Evolutionary conservation across 2,329 filamentous ascomycete species (phyloP).

Genomic region (Hypoxylon sp.): DNA sequence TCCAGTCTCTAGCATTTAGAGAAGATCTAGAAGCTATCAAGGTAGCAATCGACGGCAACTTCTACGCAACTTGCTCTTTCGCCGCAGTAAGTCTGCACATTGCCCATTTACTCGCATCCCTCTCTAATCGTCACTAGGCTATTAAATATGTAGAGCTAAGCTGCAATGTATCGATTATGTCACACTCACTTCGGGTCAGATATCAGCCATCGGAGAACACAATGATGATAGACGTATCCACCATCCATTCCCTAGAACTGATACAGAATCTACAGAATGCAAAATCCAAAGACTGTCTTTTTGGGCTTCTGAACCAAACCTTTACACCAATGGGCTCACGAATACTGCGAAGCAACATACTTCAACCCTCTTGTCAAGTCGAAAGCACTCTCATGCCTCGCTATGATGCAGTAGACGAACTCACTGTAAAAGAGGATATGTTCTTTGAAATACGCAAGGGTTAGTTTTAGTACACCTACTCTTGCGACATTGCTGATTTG

Average conservation of each 20-base stretch:
- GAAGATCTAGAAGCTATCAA: conserved; percentile 85
- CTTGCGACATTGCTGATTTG: no score
- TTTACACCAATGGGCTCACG: conserved; percentile 88
- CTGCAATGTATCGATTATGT: conserved; percentile 72
- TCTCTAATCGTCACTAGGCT: conserved; percentile 59
- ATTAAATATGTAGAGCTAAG: conserved; percentile 82
- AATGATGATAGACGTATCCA: conserved; percentile 95
- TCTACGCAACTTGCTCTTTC: conserved; percentile 84
- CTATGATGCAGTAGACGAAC: conserved; percentile 84
- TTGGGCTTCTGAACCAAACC: conserved; percentile 85
- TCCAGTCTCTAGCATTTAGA: conserved; percentile 79
- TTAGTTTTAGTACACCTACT: conserved; percentile 43
- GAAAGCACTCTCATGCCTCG: conserved; percentile 72
- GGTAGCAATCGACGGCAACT: conserved; percentile 81
- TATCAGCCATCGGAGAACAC: conserved; percentile 90
- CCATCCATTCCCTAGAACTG: conserved; percentile 85
- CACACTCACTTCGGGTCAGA: conserved; percentile 83
- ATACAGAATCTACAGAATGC: conserved; percentile 84
- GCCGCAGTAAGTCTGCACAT: conserved; percentile 71
- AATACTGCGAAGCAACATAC: conserved; percentile 82
- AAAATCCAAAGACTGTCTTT: conserved; percentile 83
- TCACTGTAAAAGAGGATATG: conserved; percentile 84
- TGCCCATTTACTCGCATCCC: not conserved
- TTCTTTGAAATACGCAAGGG: conserved; percentile 79
- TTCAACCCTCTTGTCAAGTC: conserved; percentile 83